A percentile compares a stretch with the other conserved stretches of the same genome.
These are phyloP conservation scores for Rhodamnia argentea DNA, from an alignment of 345 rosid species.

Conservation along the genomic window DNA sequence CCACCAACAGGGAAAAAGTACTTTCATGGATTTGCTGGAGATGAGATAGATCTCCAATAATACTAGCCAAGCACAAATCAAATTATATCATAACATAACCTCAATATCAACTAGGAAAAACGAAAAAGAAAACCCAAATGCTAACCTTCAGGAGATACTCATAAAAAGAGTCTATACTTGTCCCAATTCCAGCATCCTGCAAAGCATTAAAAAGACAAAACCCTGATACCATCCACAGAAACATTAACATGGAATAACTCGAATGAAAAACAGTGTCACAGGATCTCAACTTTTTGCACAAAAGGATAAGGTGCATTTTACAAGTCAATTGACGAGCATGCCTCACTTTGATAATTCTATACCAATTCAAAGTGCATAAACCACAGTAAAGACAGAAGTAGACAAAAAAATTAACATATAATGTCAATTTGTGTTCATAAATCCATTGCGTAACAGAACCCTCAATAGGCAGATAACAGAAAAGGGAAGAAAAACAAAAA, in stretches of 20 bases:
- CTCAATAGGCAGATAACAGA: not conserved
- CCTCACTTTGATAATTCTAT: not conserved
- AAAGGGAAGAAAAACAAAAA: not conserved
- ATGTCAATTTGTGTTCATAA: not conserved
- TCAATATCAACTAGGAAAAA: not conserved
- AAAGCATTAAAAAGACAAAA: conserved; percentile 16
- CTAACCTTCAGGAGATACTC: conserved; percentile 96
- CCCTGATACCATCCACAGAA: not conserved
- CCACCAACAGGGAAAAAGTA: not conserved
- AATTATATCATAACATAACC: not conserved
- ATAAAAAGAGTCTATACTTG: conserved; percentile 96
- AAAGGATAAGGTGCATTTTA: not conserved
- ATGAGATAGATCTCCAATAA: not conserved
- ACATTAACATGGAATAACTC: not conserved
- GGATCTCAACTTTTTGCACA: not conserved
- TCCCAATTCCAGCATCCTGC: conserved; percentile 99
- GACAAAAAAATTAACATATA: not conserved
- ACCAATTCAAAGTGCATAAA: not conserved
- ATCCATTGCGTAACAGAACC: not conserved
- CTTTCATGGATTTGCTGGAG: not conserved
- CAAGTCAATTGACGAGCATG: not conserved
- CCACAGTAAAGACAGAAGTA: not conserved
- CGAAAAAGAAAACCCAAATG: not conserved
- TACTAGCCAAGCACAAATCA: not conserved
- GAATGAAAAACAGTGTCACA: not conserved